Evolutionary conservation across 2,329 filamentous ascomycete genomes (phyloP).

Genomic region (Pseudocercospora ulei): DNA sequence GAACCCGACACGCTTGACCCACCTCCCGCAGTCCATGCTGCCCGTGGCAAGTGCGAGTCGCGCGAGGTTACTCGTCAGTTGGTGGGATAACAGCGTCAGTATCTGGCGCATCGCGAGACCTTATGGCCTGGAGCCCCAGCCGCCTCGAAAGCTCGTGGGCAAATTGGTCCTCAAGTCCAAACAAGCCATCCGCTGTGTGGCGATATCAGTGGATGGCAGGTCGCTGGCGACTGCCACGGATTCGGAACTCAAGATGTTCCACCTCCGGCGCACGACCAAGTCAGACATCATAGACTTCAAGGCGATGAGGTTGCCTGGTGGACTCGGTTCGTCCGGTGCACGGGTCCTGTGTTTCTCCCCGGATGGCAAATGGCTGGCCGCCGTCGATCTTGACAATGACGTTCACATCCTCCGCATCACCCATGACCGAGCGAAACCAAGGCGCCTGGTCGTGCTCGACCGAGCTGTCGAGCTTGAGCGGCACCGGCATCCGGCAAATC

Average conservation of each 20-base stretch:
- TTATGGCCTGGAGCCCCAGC: constrained; percentile 26
- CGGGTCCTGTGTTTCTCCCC: constrained; percentile 60
- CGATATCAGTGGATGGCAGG: constrained; percentile 66
- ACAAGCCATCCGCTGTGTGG: constrained; percentile 63
- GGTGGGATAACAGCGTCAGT: constrained; percentile 82
- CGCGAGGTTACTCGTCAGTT: constrained; percentile 70
- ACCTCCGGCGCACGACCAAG: constrained; percentile 25
- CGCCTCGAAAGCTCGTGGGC: constrained; percentile 29
- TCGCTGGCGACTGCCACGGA: constrained; percentile 54
- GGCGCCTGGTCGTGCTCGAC: constrained; percentile 35
- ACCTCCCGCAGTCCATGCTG: constrained; percentile 62
- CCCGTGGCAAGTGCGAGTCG: constrained; percentile 62
- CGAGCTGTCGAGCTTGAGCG: constrained; percentile 37
- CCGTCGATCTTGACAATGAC: constrained; percentile 42
- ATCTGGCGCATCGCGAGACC: constrained; percentile 59
- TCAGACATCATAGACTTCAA: constrained; percentile 51
- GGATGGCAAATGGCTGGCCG: constrained; percentile 58
- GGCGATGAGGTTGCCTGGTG: constrained; percentile 55
- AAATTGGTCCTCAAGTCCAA: constrained; percentile 39
- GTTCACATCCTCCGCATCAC: constrained; percentile 43
- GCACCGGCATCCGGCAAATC: constrained; percentile 17
- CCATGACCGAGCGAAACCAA: constrained; percentile 36
- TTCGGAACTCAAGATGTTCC: constrained; percentile 29
- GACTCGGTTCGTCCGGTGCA: constrained; percentile 54
- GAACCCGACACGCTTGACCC: constrained; percentile 70